These are phyloP conservation scores for Nyssa sinensis DNA, from an alignment of 148 eudicot genomes.

Conservation along the genomic window DNA sequence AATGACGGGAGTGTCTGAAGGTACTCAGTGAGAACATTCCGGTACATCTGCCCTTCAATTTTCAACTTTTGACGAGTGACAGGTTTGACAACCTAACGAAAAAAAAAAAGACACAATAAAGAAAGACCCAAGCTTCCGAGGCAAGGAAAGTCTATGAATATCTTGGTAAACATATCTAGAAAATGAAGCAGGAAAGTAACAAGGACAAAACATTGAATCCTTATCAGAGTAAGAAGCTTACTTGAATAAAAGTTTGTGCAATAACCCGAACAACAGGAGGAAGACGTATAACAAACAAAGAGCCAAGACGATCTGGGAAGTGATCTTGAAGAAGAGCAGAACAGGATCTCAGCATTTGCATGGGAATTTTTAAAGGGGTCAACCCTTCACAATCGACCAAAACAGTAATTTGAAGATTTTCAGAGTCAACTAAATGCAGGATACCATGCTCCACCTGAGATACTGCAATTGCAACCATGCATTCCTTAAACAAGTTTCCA, in stretches of 20 bases:
- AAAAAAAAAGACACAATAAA: conserved; percentile 12
- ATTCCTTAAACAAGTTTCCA: background rate
- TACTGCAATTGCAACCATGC: conserved; percentile 49
- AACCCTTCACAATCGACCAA: conserved; percentile 85
- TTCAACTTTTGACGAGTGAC: conserved; percentile 66
- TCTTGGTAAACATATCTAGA: conserved; percentile 1
- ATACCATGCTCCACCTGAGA: conserved; percentile 90
- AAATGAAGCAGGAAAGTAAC: background rate
- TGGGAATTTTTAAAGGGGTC: conserved; percentile 70
- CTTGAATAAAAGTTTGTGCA: conserved; percentile 80
- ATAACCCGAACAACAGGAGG: conserved; percentile 82
- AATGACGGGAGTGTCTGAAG: conserved; percentile 60
- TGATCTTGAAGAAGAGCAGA: conserved; percentile 76
- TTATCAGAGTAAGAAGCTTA: conserved; percentile 38
- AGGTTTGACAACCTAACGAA: conserved; percentile 68
- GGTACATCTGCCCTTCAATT: conserved; percentile 57
- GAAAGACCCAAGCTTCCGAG: conserved; percentile 1
- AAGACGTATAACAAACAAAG: conserved; percentile 70
- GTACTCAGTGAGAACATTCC: conserved; percentile 46
- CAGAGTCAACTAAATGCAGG: conserved; percentile 56
- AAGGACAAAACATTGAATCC: background rate
- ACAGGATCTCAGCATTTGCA: conserved; percentile 81
- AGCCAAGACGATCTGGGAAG: conserved; percentile 72
- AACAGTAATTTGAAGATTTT: conserved; percentile 66
- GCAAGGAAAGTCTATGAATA: background rate